These are phyloP conservation scores for Argentina anserina DNA, from an alignment of 306 rosid genomes.

Conservation along the genomic window DNA sequence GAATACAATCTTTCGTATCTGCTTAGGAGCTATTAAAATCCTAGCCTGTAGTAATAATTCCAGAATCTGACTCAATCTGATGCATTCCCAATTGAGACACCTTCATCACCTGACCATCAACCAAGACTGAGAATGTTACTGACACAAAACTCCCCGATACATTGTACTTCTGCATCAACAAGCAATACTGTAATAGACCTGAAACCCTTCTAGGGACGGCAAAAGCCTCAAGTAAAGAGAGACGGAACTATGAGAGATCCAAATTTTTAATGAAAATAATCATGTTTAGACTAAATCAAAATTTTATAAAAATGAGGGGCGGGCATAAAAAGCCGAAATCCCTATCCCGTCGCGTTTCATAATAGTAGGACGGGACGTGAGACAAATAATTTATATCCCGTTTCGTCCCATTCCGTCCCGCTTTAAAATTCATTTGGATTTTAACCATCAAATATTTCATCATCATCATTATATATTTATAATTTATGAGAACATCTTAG, in stretches of 20 bases:
- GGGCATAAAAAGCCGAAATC: no score
- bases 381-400: no score
- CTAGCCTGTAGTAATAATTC: not conserved
- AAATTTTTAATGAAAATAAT: no score
- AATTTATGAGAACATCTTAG: no score
- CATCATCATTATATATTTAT: no score
- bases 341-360: no score
- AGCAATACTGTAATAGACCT: not conserved
- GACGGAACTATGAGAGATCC: not conserved
- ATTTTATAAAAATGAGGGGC: no score
- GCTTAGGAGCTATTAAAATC: not conserved
- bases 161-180: not conserved
- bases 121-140: not conserved
- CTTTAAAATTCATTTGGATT: no score
- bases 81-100: not conserved
- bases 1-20: not conserved
- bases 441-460: no score
- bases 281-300: no score
- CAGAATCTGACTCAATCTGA: not conserved
- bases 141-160: not conserved
- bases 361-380: no score
- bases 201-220: not conserved
- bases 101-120: not conserved
- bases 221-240: not conserved
- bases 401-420: no score